Conservation (phyloP, 768 basidiomycete species). For the Xanthoconium purpureum region DNA sequence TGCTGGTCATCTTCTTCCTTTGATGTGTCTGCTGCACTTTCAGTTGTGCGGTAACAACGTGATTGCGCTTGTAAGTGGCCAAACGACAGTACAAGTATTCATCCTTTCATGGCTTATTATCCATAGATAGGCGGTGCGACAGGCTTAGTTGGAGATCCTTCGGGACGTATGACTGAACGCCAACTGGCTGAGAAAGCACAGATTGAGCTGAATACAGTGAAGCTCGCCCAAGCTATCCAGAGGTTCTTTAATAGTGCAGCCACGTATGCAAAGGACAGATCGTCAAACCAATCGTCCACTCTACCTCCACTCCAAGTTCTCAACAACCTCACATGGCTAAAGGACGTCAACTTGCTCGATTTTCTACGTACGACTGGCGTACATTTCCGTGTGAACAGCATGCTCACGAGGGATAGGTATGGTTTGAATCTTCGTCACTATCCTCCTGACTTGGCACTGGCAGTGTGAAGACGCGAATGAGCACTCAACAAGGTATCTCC, state of each 20-base stretch:
- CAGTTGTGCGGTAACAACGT: conserved; percentile 77
- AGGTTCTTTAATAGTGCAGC: conserved; percentile 69
- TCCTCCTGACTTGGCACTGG: conserved; percentile 7
- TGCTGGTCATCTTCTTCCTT: conserved; percentile 88
- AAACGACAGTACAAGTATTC: neutral
- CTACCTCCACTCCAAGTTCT: conserved; percentile 39
- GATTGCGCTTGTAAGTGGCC: conserved; percentile 72
- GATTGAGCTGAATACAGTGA: conserved; percentile 62
- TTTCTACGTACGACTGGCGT: conserved; percentile 83
- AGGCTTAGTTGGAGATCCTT: conserved; percentile 95
- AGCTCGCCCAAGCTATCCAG: conserved; percentile 63
- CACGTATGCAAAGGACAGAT: conserved; percentile 50
- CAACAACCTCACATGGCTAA: conserved; percentile 80
- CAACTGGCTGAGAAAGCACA: conserved; percentile 57
- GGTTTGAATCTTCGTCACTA: conserved; percentile 12
- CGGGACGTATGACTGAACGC: conserved; percentile 82
- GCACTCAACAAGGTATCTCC: conserved; percentile 84
- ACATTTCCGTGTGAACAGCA: conserved; percentile 77
- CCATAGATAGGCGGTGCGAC: conserved; percentile 92
- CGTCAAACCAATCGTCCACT: conserved; percentile 7
- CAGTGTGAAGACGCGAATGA: conserved; percentile 81
- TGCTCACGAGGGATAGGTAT: conserved; percentile 90
- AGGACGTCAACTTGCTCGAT: conserved; percentile 67
- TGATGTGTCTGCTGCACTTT: conserved; percentile 87
- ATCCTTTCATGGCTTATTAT: neutral